A percentile compares a stretch with the other conserved stretches of the same genome.
These are phyloP conservation scores for Beauveria medogensis DNA, from an alignment of 2,329 filamentous ascomycete genomes.

Conservation along the genomic window DNA sequence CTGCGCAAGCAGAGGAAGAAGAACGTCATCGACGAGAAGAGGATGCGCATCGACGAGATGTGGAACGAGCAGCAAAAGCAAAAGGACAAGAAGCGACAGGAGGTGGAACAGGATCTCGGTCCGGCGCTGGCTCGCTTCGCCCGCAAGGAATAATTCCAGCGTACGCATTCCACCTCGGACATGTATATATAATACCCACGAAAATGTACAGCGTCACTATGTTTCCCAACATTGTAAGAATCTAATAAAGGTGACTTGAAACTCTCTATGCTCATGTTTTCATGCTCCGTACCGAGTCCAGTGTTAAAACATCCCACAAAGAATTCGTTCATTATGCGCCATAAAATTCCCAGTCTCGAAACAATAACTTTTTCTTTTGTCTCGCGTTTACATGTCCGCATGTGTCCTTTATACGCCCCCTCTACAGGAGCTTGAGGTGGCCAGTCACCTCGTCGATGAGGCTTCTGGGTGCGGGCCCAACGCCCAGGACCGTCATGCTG, in stretches of 20 bases:
- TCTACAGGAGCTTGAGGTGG: slow-evolving; percentile 70
- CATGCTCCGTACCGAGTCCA: background rate
- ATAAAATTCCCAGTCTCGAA: background rate
- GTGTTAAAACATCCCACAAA: background rate
- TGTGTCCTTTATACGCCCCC: background rate
- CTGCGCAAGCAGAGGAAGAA: slow-evolving; percentile 84
- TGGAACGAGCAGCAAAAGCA: slow-evolving; percentile 64
- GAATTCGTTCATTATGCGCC: background rate
- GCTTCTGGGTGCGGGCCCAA: slow-evolving; percentile 74
- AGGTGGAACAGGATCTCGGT: slow-evolving; percentile 67
- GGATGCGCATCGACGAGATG: slow-evolving; percentile 75
- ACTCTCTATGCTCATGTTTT: background rate
- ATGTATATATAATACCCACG: slow-evolving; percentile 16
- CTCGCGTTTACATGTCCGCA: background rate
- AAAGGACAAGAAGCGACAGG: slow-evolving; percentile 52
- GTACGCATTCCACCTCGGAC: background rate
- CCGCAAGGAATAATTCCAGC: slow-evolving; percentile 47
- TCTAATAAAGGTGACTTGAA: background rate
- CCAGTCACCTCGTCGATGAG: slow-evolving; percentile 82
- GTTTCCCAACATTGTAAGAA: background rate
- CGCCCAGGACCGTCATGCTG: slow-evolving; percentile 84
- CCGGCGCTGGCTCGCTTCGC: slow-evolving; percentile 83
- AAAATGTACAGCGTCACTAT: slow-evolving; percentile 6
- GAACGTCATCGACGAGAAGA: slow-evolving; percentile 95
- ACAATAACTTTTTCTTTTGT: background rate